Conservation (phyloP, 352 stramenopile species). For the Globisporangium cystogenes region DNA sequence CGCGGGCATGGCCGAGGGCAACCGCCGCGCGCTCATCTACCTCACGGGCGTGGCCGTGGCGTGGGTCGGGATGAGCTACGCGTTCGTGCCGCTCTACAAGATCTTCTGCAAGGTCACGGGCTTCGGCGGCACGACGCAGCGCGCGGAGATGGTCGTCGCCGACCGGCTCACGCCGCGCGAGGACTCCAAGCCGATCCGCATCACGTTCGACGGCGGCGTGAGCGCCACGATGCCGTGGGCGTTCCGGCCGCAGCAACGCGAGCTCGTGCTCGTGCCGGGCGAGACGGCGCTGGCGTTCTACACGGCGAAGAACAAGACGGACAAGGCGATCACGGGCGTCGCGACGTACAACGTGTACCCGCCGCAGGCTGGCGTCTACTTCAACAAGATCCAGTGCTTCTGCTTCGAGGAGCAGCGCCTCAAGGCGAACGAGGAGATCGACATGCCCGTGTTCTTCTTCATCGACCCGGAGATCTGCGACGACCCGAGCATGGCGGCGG, state of each 20-base stretch:
- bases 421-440: conserved; percentile 96
- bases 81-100: conserved; percentile 98
- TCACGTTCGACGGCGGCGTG: conserved; percentile 96
- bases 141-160: conserved; percentile 65
- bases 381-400: conserved; percentile 99
- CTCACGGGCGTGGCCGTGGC: conserved; percentile 90
- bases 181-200: conserved; percentile 90
- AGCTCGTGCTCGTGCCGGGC: conserved; percentile 92
- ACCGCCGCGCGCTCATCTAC: conserved; percentile 92
- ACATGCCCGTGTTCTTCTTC: conserved; percentile 99
- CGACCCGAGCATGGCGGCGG: conserved; percentile 94
- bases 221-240: conserved; percentile 95
- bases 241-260: conserved; percentile 94
- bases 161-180: conserved; percentile 89
- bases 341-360: conserved; percentile 99
- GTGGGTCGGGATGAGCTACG: conserved; percentile 94
- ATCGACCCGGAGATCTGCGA: conserved; percentile 98
- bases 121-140: conserved; percentile 94
- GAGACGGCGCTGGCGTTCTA: conserved; percentile 99
- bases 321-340: conserved; percentile 97
- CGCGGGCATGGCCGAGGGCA: conserved; percentile 76
- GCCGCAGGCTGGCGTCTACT: conserved; percentile 95
- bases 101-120: conserved; percentile 98
- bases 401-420: conserved; percentile 99
- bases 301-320: conserved; percentile 96